A percentile compares a stretch with the other conserved stretches of the same genome.
These are phyloP conservation scores for Umbelopsis sp. DNA, from an alignment of 192 early-diverging fungal genomes.

Conservation along the genomic window DNA sequence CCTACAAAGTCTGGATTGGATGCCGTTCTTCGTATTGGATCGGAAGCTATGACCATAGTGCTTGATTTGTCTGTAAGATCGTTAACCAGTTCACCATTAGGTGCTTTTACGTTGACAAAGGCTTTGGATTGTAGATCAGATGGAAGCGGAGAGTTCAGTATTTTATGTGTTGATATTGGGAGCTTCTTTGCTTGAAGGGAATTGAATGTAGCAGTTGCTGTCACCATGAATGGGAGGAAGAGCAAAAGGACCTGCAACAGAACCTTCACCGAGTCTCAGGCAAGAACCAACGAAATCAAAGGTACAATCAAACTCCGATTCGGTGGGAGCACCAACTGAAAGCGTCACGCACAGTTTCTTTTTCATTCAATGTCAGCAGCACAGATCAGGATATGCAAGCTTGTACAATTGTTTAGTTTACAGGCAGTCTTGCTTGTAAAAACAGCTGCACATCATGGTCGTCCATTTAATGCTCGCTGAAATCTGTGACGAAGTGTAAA, in stretches of 20 bases:
- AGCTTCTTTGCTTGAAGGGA: not conserved
- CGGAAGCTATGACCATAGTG: not conserved
- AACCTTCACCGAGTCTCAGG: not conserved
- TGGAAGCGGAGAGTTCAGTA: not conserved
- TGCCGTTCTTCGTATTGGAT: constrained; percentile 9
- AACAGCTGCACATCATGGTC: no score
- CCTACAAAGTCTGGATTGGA: constrained; percentile 8
- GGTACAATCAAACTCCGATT: not conserved
- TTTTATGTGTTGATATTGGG: not conserved
- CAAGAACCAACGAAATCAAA: constrained; percentile 3
- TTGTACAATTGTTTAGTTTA: no score
- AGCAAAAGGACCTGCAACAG: not conserved
- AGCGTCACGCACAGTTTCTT: no score
- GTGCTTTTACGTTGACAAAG: not conserved
- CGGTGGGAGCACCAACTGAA: not conserved
- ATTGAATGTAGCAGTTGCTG: constrained; percentile 14
- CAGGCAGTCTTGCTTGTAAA: no score
- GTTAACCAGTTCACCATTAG: not conserved
- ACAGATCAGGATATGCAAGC: no score
- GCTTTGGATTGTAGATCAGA: not conserved
- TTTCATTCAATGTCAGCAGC: no score
- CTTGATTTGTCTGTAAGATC: not conserved
- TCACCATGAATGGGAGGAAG: not conserved
- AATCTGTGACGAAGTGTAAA: no score
- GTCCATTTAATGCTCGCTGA: no score